Conservation (phyloP, 2,329 filamentous ascomycete genomes). For the Aureobasidium zeae region DNA sequence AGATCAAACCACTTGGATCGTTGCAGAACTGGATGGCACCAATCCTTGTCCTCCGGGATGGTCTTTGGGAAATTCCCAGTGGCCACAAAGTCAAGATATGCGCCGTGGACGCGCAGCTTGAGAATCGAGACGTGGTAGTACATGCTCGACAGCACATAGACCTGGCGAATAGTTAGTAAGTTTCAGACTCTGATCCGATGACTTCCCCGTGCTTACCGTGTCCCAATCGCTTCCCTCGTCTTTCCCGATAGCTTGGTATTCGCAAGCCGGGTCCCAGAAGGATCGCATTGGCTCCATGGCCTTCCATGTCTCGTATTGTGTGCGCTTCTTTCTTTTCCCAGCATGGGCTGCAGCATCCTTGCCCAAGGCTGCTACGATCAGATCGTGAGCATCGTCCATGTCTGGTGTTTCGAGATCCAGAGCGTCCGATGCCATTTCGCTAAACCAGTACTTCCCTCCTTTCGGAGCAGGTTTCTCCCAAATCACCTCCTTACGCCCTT, state of each 20-base stretch:
- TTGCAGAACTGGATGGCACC: constrained; percentile 45
- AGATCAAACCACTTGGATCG: constrained; percentile 53
- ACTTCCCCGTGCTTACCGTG: constrained; percentile 37
- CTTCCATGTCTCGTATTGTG: constrained; percentile 39
- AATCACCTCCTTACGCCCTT: constrained; percentile 41
- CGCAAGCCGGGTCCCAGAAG: constrained; percentile 49
- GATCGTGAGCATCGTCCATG: not conserved
- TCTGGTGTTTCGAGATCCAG: constrained; percentile 2
- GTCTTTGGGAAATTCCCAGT: constrained; percentile 31
- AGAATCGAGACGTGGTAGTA: constrained; percentile 55
- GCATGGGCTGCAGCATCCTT: constrained; percentile 21
- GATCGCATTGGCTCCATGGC: constrained; percentile 40
- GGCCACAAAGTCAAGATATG: constrained; percentile 48
- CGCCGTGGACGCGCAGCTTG: constrained; percentile 47
- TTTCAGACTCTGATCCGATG: not conserved
- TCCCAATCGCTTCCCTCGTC: constrained; percentile 35
- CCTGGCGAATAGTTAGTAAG: constrained; percentile 31
- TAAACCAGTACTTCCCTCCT: constrained; percentile 12
- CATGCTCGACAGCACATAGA: constrained; percentile 53
- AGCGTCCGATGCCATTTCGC: constrained; percentile 12
- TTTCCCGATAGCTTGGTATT: constrained; percentile 50
- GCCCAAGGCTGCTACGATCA: constrained; percentile 17
- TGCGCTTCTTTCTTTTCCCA: constrained; percentile 29
- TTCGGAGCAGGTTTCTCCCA: constrained; percentile 1
- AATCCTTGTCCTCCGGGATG: constrained; percentile 31